Conservation (phyloP, 2,329 filamentous ascomycete genomes). For the Pseudocercospora pini-densiflorae region DNA sequence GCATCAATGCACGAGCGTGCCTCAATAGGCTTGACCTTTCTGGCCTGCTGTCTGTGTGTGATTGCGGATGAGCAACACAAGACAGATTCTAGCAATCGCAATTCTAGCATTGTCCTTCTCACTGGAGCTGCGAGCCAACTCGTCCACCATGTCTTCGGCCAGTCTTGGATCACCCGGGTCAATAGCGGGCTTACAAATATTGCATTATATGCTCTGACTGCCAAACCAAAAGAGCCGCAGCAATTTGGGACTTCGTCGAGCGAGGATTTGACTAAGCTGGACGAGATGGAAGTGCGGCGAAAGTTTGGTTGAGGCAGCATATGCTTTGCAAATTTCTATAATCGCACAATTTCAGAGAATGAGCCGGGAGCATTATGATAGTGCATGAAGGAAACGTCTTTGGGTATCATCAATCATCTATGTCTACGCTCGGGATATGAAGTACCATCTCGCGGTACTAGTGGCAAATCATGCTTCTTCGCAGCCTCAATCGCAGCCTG, state of each 20-base stretch:
- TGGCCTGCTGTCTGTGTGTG: background rate
- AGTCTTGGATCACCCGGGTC: background rate
- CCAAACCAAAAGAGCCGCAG: background rate
- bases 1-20: background rate
- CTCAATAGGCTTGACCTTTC: background rate
- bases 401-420: background rate
- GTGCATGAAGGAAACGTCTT: too few species aligned
- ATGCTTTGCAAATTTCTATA: background rate
- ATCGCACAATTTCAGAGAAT: background rate
- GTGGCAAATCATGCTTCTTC: slow-evolving; percentile 40
- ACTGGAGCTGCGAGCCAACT: background rate
- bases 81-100: background rate
- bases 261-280: background rate
- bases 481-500: slow-evolving; percentile 51
- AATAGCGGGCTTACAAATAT: background rate
- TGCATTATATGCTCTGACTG: background rate
- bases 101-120: background rate
- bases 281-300: background rate
- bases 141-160: background rate
- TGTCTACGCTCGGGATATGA: background rate
- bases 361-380: background rate
- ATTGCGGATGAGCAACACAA: background rate
- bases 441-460: slow-evolving; percentile 1
- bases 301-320: background rate
- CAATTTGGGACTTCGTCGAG: too few species aligned